Conservation (phyloP, 2,329 filamentous ascomycete genomes). For the Passalora sequoiae region DNA sequence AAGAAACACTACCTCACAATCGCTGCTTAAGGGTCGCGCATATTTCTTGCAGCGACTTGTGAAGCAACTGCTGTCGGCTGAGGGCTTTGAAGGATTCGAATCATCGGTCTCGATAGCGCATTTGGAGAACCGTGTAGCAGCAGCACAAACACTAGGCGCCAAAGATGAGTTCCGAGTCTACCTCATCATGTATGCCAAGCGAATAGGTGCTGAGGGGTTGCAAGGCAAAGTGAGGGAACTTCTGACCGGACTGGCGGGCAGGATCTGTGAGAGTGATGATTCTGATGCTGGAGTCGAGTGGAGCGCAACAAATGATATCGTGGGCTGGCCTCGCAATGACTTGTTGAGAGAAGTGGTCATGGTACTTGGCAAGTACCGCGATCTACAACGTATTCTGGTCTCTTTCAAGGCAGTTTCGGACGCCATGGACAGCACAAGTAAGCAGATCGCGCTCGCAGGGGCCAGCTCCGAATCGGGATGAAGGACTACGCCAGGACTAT, state of each 20-base stretch:
- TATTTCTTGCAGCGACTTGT: constrained; percentile 88
- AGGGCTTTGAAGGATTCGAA: constrained; percentile 90
- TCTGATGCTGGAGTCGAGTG: constrained; percentile 57
- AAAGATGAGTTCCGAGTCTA: constrained; percentile 92
- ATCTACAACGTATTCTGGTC: constrained; percentile 88
- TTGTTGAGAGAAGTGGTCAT: constrained; percentile 85
- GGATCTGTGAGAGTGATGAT: constrained; percentile 56
- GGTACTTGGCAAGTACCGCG: constrained; percentile 95
- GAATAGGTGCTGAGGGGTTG: constrained; percentile 82
- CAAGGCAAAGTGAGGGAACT: constrained; percentile 89
- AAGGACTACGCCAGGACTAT: too few species aligned
- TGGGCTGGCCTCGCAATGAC: constrained; percentile 85
- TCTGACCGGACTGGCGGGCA: constrained; percentile 72
- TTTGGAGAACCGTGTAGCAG: constrained; percentile 89
- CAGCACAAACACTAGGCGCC: constrained; percentile 75
- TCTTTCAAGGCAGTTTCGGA: constrained; percentile 41
- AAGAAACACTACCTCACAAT: constrained; percentile 89
- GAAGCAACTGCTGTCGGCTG: constrained; percentile 78
- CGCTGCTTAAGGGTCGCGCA: constrained; percentile 82
- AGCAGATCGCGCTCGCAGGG: too few species aligned
- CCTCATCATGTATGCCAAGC: constrained; percentile 96
- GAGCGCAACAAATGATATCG: constrained; percentile 65
- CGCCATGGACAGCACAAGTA: neutral
- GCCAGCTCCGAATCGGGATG: too few species aligned
- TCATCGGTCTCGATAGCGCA: constrained; percentile 88